Conservation (phyloP, 1,284 basidiomycete genomes). For the Marasmius oreades region DNA sequence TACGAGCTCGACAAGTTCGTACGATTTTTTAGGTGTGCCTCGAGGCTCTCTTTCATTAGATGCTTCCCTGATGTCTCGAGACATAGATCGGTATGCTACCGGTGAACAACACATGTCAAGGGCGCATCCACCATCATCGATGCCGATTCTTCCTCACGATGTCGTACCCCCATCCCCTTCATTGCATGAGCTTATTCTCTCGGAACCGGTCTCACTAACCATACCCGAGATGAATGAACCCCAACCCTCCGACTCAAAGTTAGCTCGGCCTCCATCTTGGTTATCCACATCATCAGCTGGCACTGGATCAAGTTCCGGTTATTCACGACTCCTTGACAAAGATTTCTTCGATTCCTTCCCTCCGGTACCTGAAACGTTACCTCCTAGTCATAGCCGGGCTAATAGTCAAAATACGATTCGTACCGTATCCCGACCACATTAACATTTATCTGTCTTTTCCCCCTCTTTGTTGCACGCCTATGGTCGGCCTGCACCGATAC, state of each 20-base stretch:
- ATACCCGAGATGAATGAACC: conserved; percentile 7
- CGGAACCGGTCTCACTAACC: neutral
- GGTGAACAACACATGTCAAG: conserved; percentile 11
- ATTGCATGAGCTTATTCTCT: conserved; percentile 10
- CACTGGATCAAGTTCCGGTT: conserved; percentile 25
- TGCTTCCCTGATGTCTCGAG: conserved; percentile 6
- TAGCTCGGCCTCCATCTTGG: conserved; percentile 24
- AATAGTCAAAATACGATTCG: neutral
- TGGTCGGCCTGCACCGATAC: no score
- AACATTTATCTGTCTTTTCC: no score
- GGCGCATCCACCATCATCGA: conserved; percentile 4
- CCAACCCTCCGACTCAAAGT: neutral
- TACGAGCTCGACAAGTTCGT: conserved; percentile 34
- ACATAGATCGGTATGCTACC: conserved; percentile 2
- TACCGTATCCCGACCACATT: no score
- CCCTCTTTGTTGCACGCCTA: no score
- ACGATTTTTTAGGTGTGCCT: conserved; percentile 29
- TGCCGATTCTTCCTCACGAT: neutral
- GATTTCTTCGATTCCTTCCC: conserved; percentile 57
- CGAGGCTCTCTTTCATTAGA: neutral
- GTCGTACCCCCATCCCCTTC: neutral
- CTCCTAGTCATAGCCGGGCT: conserved; percentile 16
- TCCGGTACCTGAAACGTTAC: conserved; percentile 43
- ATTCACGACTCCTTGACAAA: conserved; percentile 41
- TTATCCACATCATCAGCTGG: conserved; percentile 36